Conservation (phyloP, 352 stramenopile genomes). For the Hyphochytrium catenoides region DNA sequence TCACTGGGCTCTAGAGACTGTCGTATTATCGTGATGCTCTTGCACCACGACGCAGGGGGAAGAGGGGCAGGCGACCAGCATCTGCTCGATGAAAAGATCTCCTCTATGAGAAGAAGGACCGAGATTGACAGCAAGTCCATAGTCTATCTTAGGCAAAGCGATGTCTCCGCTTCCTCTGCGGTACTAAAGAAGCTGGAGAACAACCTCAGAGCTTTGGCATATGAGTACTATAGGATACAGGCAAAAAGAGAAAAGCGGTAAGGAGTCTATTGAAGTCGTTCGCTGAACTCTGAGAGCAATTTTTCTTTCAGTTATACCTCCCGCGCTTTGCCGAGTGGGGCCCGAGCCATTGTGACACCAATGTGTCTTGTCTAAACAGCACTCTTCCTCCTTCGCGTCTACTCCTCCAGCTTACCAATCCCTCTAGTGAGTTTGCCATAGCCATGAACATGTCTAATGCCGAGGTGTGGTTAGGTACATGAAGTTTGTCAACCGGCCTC, state of each 20-base stretch:
- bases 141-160: conserved; percentile 28
- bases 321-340: too few species aligned
- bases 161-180: conserved; percentile 26
- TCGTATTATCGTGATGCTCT: conserved; percentile 38
- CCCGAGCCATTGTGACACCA: too few species aligned
- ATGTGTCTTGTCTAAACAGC: too few species aligned
- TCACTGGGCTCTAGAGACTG: conserved; percentile 33
- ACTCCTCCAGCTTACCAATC: too few species aligned
- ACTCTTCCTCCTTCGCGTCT: too few species aligned
- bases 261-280: too few species aligned
- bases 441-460: too few species aligned
- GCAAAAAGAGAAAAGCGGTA: conserved; percentile 59
- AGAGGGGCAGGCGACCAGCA: conserved; percentile 26
- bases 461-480: too few species aligned
- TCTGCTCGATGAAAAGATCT: conserved; percentile 43
- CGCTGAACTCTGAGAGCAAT: too few species aligned
- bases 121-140: conserved; percentile 46
- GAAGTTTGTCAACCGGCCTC: too few species aligned
- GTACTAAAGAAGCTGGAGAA: conserved; percentile 43
- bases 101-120: conserved; percentile 27
- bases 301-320: too few species aligned
- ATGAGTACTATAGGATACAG: conserved; percentile 67
- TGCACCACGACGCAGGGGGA: conserved; percentile 58
- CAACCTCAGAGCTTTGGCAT: conserved; percentile 32
- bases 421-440: too few species aligned